Base-by-base conservation (phyloP, 768 basidiomycete species). In the Boletus rubroflammeus region DNA sequence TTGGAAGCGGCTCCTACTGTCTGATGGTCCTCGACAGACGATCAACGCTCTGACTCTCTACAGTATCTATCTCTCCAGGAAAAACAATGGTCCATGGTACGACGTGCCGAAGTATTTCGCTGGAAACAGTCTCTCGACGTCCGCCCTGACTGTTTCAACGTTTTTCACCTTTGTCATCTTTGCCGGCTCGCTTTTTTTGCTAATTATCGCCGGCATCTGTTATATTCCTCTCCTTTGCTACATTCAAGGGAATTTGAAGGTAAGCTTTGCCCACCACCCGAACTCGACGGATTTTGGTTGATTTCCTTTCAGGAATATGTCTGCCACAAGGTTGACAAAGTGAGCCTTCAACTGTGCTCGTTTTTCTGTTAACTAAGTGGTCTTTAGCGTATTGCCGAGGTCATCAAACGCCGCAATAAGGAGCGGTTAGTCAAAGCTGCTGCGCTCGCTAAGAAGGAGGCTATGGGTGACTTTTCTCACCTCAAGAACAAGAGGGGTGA, bases 281-380 rank as follows among this genome's bases (percentile, higher is more conserved):
- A 44, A 50, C 25, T 8, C 0, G 17, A 43, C 21, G 9, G n/a
- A 46, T 38, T n/a, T 47, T 44, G 43, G 31, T 47, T 55, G 39
- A 57, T 42, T 25, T 42, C 13, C 40, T 21, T 42, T 14, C 59
- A 92, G 87, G 96, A 99, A 79, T 98, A 97, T 74, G 92, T 91
- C 72, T 98, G 95, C 69, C 93, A 98, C 77, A 97, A 98, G 72
- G 93, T 98, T 47, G 96, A 99, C 77, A 98, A 98, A 83, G 90
- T 92, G 66, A 52, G 64, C 57, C 29, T 54, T 50, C 35, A 5
- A 15, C 26, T 11, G n/a, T 45, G 19, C 5, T 41, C 11, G n/a
- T 52, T n/a, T 52, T 58, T 17, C 50, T 21, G 34, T 56, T 50
- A 43, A 39, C 56, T 62, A 34, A 66, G 36, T 28, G 29, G 29